These are phyloP conservation scores for Arthroderma uncinatum DNA, from an alignment of 2,329 filamentous ascomycete genomes.

Conservation along the genomic window DNA sequence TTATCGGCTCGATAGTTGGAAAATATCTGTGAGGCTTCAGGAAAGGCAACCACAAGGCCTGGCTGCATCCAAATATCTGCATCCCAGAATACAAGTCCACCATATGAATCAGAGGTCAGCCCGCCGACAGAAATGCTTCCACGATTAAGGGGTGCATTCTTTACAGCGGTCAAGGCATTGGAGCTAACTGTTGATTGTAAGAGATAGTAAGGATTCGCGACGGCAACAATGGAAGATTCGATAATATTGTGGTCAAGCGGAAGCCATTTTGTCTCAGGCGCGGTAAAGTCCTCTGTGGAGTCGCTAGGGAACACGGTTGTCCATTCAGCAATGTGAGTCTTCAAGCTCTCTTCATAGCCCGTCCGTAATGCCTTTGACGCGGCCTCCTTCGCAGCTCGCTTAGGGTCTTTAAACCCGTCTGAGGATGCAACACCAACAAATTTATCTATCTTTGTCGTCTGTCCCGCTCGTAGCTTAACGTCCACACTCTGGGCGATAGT, in stretches of 20 bases:
- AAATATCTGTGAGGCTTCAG: conserved; percentile 51
- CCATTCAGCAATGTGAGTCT: conserved; percentile 53
- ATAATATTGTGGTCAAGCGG: conserved; percentile 47
- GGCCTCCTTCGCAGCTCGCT: conserved; percentile 45
- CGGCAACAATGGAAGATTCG: conserved; percentile 41
- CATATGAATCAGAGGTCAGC: conserved; percentile 56
- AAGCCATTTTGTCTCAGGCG: conserved; percentile 46
- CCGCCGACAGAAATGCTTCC: conserved; percentile 60
- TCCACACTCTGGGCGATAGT: conserved; percentile 53
- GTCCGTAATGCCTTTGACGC: conserved; percentile 39
- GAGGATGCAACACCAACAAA: conserved; percentile 58
- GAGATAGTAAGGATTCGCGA: conserved; percentile 39
- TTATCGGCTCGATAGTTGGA: conserved; percentile 52
- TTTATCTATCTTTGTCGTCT: conserved; percentile 50
- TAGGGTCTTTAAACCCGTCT: conserved; percentile 53
- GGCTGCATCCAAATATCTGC: conserved; percentile 59
- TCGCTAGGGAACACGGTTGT: conserved; percentile 47
- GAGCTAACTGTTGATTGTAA: conserved; percentile 41
- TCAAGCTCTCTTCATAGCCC: conserved; percentile 47
- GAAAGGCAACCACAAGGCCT: conserved; percentile 52
- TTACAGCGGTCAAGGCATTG: conserved; percentile 43
- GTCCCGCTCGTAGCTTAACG: conserved; percentile 43
- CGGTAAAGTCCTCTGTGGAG: conserved; percentile 52
- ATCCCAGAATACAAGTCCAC: conserved; percentile 55
- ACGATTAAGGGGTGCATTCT: conserved; percentile 44